A percentile compares a stretch with the other conserved stretches of the same genome.
Conservation (phyloP, 2,329 filamentous ascomycete genomes). For the Aspergillus versicolor region DNA sequence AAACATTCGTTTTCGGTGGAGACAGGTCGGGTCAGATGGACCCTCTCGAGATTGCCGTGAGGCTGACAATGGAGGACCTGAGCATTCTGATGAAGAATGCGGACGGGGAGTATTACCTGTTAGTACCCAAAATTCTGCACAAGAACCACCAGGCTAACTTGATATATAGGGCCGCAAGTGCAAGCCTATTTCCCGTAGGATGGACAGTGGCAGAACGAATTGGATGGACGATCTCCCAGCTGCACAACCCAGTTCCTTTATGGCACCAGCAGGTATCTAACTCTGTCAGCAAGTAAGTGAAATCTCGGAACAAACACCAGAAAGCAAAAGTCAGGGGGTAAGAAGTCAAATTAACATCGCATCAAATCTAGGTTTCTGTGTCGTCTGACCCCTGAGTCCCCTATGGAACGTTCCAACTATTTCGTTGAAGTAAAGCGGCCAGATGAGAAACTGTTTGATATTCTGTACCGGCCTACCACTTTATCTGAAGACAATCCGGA, state of each 20-base stretch:
- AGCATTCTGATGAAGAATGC: constrained; percentile 49
- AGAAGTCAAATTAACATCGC: constrained; percentile 1
- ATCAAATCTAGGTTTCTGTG: constrained; percentile 42
- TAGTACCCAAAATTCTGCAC: constrained; percentile 17
- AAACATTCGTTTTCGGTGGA: constrained; percentile 42
- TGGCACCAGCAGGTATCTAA: constrained; percentile 50
- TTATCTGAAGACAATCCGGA: constrained; percentile 40
- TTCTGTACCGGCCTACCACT: constrained; percentile 46
- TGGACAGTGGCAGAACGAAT: constrained; percentile 52
- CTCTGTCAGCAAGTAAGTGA: constrained; percentile 43
- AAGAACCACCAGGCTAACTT: neutral
- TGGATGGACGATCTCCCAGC: constrained; percentile 48
- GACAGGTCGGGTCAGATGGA: constrained; percentile 33
- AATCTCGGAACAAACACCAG: neutral
- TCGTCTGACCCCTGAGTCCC: constrained; percentile 42
- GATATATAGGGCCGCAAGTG: constrained; percentile 45
- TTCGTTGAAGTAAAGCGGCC: constrained; percentile 50
- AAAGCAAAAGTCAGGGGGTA: neutral
- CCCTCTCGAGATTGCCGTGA: constrained; percentile 51
- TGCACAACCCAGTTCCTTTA: constrained; percentile 49
- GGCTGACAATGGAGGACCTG: constrained; percentile 54
- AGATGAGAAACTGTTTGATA: constrained; percentile 37
- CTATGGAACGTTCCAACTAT: constrained; percentile 51
- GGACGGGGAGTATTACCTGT: constrained; percentile 50
- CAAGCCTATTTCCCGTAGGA: constrained; percentile 54